Evolutionary conservation across 768 basidiomycete genomes (phyloP).

Genomic region (Epithele typhae): DNA sequence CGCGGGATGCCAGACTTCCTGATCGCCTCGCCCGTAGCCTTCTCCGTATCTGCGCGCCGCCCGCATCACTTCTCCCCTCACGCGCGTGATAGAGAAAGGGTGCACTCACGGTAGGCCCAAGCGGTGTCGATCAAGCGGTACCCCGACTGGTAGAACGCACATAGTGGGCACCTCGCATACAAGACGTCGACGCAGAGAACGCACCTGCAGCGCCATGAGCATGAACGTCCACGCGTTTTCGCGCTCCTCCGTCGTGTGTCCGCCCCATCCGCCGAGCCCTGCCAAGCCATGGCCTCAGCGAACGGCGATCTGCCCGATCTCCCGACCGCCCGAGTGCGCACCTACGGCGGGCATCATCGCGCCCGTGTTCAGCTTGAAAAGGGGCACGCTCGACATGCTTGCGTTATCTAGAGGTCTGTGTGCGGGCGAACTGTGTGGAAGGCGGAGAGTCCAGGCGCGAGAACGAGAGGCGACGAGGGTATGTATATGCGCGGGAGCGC

Average conservation of each 20-base stretch:
- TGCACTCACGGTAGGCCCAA: slow-evolving; percentile 26
- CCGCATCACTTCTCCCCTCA: slow-evolving; percentile 6
- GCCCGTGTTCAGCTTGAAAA: slow-evolving; percentile 39
- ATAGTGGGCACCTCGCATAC: not conserved
- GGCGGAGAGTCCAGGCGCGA: no score
- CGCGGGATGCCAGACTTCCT: slow-evolving; percentile 55
- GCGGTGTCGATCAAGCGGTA: slow-evolving; percentile 28
- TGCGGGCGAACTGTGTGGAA: no score
- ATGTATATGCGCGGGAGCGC: no score
- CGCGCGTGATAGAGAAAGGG: not conserved
- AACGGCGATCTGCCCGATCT: not conserved
- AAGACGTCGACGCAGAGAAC: not conserved
- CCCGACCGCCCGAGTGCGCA: slow-evolving; percentile 3
- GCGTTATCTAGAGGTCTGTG: no score
- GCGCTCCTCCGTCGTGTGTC: slow-evolving; percentile 30
- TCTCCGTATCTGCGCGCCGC: slow-evolving; percentile 18
- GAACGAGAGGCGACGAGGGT: no score
- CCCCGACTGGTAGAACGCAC: slow-evolving; percentile 12
- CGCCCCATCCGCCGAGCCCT: slow-evolving; percentile 41
- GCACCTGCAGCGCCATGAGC: slow-evolving; percentile 35
- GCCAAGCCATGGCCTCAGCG: not conserved
- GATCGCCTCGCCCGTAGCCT: slow-evolving; percentile 21
- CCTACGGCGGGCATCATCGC: slow-evolving; percentile 40
- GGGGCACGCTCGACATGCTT: slow-evolving; percentile 25
- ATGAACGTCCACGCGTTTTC: slow-evolving; percentile 36